Conservation (phyloP, 306 rosid species). For the Vigna radiata region DNA sequence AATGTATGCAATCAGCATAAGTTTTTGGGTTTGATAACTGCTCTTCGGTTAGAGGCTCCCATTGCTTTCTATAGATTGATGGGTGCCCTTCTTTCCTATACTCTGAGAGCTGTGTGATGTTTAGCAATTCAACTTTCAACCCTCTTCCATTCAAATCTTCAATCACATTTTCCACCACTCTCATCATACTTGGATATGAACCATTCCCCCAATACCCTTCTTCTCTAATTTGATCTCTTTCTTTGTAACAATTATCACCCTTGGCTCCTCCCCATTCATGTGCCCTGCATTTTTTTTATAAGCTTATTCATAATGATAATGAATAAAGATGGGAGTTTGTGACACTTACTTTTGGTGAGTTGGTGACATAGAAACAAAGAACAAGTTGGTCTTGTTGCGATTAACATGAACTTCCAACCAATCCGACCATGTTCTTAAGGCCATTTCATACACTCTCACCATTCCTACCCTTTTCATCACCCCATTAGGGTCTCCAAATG, state of each 20-base stretch:
- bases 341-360: slow-evolving; percentile 71
- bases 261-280: slow-evolving; percentile 71
- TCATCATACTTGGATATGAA: slow-evolving; percentile 69
- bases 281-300: slow-evolving; percentile 54
- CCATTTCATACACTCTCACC: slow-evolving; percentile 75
- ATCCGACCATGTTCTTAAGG: slow-evolving; percentile 79
- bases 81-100: slow-evolving; percentile 91
- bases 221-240: slow-evolving; percentile 53
- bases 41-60: slow-evolving; percentile 67
- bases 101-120: slow-evolving; percentile 88
- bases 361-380: slow-evolving; percentile 82
- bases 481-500: slow-evolving; percentile 62
- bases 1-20: slow-evolving; percentile 91
- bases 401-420: slow-evolving; percentile 82
- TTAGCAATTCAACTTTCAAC: slow-evolving; percentile 65
- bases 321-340: not conserved
- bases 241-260: slow-evolving; percentile 72
- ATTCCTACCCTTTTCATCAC: slow-evolving; percentile 60
- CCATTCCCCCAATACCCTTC: slow-evolving; percentile 72
- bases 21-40: slow-evolving; percentile 61
- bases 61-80: slow-evolving; percentile 84
- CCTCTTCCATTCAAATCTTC: slow-evolving; percentile 69
- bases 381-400: slow-evolving; percentile 64
- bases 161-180: slow-evolving; percentile 62
- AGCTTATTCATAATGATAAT: not conserved